Conservation (phyloP, 2,329 filamentous ascomycete genomes). For the Drechmeria coniospora region DNA sequence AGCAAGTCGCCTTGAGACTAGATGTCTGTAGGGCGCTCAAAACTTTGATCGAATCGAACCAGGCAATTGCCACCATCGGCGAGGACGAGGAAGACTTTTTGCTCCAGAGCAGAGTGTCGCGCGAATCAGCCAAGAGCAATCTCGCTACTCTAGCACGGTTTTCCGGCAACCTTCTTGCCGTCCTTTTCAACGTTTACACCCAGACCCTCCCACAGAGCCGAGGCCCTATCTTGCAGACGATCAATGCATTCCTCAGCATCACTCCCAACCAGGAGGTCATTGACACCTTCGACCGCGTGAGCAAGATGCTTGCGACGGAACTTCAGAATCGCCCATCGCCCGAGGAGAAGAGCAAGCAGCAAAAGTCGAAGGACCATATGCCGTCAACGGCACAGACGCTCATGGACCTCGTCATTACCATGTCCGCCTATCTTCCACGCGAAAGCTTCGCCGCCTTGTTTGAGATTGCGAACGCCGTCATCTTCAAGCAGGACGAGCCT, state of each 20-base stretch:
- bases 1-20: constrained; percentile 72
- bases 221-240: constrained; percentile 80
- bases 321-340: constrained; percentile 39
- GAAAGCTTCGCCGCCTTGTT: constrained; percentile 77
- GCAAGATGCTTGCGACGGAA: constrained; percentile 63
- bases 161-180: constrained; percentile 78
- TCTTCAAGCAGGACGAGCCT: constrained; percentile 68
- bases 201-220: constrained; percentile 87
- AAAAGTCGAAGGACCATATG: constrained; percentile 53
- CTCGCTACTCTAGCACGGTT: constrained; percentile 66
- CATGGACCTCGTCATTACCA: constrained; percentile 93
- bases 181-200: constrained; percentile 98
- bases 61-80: constrained; percentile 58
- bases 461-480: constrained; percentile 68
- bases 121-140: constrained; percentile 61
- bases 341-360: constrained; percentile 46
- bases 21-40: constrained; percentile 80
- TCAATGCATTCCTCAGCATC: constrained; percentile 88
- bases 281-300: constrained; percentile 79
- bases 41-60: constrained; percentile 80
- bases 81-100: constrained; percentile 55
- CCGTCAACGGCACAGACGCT: constrained; percentile 87
- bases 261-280: constrained; percentile 64
- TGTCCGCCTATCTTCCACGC: constrained; percentile 81
- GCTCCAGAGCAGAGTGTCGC: constrained; percentile 64